Base-by-base conservation (phyloP, 805 yeast species). In the Naumovozyma castellii region DNA sequence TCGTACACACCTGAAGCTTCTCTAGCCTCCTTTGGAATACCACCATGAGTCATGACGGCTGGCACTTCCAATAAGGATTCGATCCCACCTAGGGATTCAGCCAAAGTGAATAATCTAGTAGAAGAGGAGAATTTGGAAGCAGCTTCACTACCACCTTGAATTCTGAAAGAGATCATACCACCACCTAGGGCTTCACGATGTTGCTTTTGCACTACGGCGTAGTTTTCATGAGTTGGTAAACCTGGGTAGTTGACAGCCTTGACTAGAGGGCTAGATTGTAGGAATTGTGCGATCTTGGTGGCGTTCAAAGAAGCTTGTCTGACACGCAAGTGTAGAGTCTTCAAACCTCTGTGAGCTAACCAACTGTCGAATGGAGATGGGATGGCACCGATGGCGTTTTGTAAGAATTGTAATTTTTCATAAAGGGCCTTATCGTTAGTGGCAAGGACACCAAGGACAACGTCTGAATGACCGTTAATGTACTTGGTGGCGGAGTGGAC, bases 381-480 rank as follows among this genome's bases (percentile, higher is more conserved):
- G 47, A 85, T 75, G 19, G 94, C 86, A 46, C 95, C 95, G 53
- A 83, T 69, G 48, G 94, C 94, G 54, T 84, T 84, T 65, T 85
- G 94, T 62, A 84, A 71, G 69, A 83, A 84, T 45, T 83, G 71
- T 64, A 79, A 71, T 55, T 70, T 68, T 51, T 78, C 78, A 65
- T 76, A 76, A 53, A 82, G 65, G 37, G 57, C 68, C 41, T 73
- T 78, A 51, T 64, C 62, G 69, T 77, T 82, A 49, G 85, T 76
- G 39, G 83, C 86, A 45, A 83, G 75, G 40, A 83, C 78, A 53
- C 95, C 95, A 69, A 84, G 74, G 38, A 85, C 92, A 17, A 85
- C 94, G 58, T 85, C 95, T 18, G 94, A 83, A 67, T 85, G 95
- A 49, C 95, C 95, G 57, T 84, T 85, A 65, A 85, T 78, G 70